Conservation (phyloP, 129 eudicot genomes). For the Pittosporum tobira region DNA sequence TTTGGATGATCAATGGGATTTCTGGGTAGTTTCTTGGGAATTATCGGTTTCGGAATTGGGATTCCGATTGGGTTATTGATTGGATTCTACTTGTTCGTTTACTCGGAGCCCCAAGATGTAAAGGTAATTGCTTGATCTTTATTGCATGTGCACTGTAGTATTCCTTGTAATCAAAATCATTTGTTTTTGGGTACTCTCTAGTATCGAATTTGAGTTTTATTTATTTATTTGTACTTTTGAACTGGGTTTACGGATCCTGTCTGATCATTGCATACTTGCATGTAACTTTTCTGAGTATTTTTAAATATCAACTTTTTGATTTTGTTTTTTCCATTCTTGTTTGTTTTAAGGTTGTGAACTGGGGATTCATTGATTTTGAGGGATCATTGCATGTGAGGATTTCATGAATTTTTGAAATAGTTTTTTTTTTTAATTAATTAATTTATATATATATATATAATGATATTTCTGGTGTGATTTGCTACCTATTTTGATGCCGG, state of each 20-base stretch:
- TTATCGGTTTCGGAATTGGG: slow-evolving; percentile 39
- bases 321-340: neutral
- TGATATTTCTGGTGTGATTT: too few relatives aligned
- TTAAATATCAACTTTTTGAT: neutral
- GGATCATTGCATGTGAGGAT: neutral
- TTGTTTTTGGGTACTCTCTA: too few relatives aligned
- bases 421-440: neutral
- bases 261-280: neutral
- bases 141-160: neutral
- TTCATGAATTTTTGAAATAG: neutral
- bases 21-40: slow-evolving; percentile 31
- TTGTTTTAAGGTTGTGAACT: neutral
- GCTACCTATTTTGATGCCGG: too few relatives aligned
- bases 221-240: neutral
- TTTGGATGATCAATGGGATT: slow-evolving; percentile 24
- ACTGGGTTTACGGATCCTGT: too few relatives aligned
- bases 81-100: slow-evolving; percentile 38
- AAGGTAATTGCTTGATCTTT: slow-evolving; percentile 20
- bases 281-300: neutral
- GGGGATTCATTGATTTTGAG: neutral
- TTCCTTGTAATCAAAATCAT: neutral
- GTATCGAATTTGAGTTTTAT: too few relatives aligned
- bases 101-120: slow-evolving; percentile 29
- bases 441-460: too few relatives aligned
- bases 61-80: slow-evolving; percentile 30